Conservation (phyloP, 2,329 filamentous ascomycete species). For the Cercospora canescens region DNA sequence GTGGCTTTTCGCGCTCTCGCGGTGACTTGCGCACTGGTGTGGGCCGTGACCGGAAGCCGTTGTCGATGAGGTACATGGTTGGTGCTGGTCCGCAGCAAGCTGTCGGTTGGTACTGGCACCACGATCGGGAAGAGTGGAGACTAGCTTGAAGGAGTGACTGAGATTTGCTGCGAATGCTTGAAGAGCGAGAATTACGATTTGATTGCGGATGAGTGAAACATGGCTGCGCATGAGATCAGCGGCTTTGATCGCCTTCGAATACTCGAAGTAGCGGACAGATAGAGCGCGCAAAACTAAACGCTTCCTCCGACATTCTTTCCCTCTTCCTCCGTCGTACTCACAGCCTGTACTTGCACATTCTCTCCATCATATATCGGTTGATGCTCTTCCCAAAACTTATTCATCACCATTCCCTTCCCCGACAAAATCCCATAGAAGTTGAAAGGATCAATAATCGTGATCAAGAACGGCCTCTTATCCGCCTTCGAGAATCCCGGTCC, state of each 20-base stretch:
- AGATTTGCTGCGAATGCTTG: background rate
- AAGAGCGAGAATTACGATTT: background rate
- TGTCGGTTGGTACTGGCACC: background rate
- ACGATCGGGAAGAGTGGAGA: background rate
- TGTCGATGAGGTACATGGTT: background rate
- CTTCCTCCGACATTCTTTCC: background rate
- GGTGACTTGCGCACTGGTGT: background rate
- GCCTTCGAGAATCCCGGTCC: constrained; percentile 33
- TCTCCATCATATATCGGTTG: constrained; percentile 23
- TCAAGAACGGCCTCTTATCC: constrained; percentile 27
- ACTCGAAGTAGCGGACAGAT: background rate
- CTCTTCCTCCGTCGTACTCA: background rate
- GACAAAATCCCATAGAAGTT: constrained; percentile 28
- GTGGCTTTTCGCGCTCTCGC: background rate
- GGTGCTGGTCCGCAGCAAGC: background rate
- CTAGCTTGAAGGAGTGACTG: background rate
- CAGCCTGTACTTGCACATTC: background rate
- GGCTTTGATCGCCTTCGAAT: background rate
- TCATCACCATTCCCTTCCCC: constrained; percentile 26
- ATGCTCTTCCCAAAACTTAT: constrained; percentile 30
- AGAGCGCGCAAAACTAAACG: background rate
- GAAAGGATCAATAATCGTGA: constrained; percentile 34
- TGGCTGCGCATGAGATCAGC: background rate
- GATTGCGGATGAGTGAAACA: background rate
- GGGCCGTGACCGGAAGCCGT: background rate